These are phyloP conservation scores for Eucalyptus pauciflora DNA, from an alignment of 345 rosid genomes.

Conservation along the genomic window DNA sequence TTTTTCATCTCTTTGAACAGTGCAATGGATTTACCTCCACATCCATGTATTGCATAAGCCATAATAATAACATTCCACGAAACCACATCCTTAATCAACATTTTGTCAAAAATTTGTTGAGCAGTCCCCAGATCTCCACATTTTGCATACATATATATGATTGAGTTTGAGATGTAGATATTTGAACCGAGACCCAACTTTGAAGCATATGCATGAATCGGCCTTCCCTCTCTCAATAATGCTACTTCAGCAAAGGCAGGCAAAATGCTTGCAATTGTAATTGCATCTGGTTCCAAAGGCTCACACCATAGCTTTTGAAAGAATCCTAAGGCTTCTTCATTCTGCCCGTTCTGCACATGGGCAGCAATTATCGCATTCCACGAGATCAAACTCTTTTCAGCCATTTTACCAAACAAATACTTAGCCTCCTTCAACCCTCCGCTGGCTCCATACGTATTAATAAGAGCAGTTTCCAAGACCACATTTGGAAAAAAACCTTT, in stretches of 20 bases:
- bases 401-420: conserved; percentile 27
- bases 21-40: conserved; percentile 29
- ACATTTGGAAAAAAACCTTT: conserved; percentile 52
- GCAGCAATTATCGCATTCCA: conserved; percentile 69
- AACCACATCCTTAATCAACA: conserved; percentile 34
- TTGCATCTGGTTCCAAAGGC: conserved; percentile 35
- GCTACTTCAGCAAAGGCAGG: conserved; percentile 63
- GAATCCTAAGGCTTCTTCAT: conserved; percentile 31
- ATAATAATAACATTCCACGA: conserved; percentile 76
- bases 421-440: conserved; percentile 29
- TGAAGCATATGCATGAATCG: conserved; percentile 36
- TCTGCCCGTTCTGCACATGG: conserved; percentile 36
- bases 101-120: conserved; percentile 30
- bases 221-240: conserved; percentile 34
- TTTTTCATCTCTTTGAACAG: conserved; percentile 43
- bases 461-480: conserved; percentile 56
- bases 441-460: conserved; percentile 54
- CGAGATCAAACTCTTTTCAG: conserved; percentile 41
- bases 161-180: conserved; percentile 44
- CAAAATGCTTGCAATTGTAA: conserved; percentile 44
- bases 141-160: conserved; percentile 55
- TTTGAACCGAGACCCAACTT: conserved; percentile 26
- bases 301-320: conserved; percentile 31
- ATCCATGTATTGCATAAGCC: conserved; percentile 66
- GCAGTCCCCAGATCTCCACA: conserved; percentile 64